Evolutionary conservation across 352 stramenopile species (phyloP), one percentile per base, ranked within the genome.

Genomic region (Aphanomyces euteiches): DNA sequence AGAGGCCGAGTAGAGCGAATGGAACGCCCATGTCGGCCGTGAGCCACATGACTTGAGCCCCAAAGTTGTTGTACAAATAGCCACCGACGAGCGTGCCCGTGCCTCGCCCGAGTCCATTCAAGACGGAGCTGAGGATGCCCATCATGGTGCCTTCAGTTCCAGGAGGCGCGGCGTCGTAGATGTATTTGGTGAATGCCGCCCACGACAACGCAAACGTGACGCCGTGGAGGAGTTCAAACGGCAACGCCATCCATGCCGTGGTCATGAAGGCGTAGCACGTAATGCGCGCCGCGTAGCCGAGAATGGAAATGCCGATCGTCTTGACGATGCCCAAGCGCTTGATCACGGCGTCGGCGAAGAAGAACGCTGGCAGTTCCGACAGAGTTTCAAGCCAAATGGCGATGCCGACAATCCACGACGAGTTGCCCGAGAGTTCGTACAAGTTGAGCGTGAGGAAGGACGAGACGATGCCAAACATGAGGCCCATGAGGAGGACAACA

Each of bases 131-230:
- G 59, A 90, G 72, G 36, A 90, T 45, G 0, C 82, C 82, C 58
- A 92, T 90, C 82, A 90, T 90, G 36, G 81, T 90, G 40, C 82
- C 82, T 73, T 92, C 75, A 3, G 81, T 90, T 21, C 84, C 81
- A 41, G 75, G 72, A 5, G 82, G 79, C 5, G 84, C 85, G 17
- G 81, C 79, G 61, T 82, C 73, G 72, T 89, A 92, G 1, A 90
- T 73, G 74, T 92, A 92, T 74, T 92, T 87, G 66, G 84, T 90
- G 74, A 87, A 87, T 36, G 83, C 81, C 15, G 84, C 84, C 84
- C 84, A 92, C 19, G 86, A 75, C 37, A 92, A 65, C 2, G 83
- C 83, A 65, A 84, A 92, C 36, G 84, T 90, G 71, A 86, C 75
- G 37, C 84, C 84, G 66, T 92, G 84, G 72, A 90, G 75, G 15